Evolutionary conservation across 768 basidiomycete genomes (phyloP).

Genomic region (Gautieria morchelliformis): DNA sequence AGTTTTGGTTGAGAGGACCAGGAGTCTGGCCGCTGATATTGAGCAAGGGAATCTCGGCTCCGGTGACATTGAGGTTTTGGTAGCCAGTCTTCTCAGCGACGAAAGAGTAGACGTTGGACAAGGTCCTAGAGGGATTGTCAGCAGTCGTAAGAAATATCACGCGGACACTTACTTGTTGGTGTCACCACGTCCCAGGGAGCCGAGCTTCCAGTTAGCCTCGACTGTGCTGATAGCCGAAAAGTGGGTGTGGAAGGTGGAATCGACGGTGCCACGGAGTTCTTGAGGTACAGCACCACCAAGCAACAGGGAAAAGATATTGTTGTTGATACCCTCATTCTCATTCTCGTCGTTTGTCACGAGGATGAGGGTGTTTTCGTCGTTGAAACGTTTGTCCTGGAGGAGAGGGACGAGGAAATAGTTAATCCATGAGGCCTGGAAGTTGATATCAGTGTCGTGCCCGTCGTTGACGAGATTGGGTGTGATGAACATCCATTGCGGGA

Average conservation of each 20-base stretch:
- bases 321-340: constrained; percentile 29
- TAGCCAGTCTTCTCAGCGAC: constrained; percentile 41
- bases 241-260: constrained; percentile 50
- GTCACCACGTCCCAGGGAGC: constrained; percentile 49
- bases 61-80: constrained; percentile 24
- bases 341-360: constrained; percentile 55
- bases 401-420: constrained; percentile 42
- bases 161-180: constrained; percentile 32
- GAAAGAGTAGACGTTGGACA: constrained; percentile 42
- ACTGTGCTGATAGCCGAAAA: constrained; percentile 49
- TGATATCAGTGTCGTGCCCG: constrained; percentile 49
- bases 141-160: not conserved
- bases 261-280: constrained; percentile 32
- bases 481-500: constrained; percentile 54
- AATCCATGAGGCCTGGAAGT: constrained; percentile 37
- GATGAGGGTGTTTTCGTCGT: constrained; percentile 44
- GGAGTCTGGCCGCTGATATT: constrained; percentile 34
- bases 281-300: constrained; percentile 38
- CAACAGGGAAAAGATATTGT: constrained; percentile 36
- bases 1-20: constrained; percentile 32
- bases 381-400: constrained; percentile 42
- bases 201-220: constrained; percentile 52
- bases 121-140: constrained; percentile 15
- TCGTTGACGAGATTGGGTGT: constrained; percentile 58
- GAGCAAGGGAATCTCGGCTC: constrained; percentile 21